Percentiles rank a stretch among this genome's conserved stretches.
Evolutionary conservation across 2,329 filamentous ascomycete genomes (phyloP).

Genomic region (Arthroderma sp.): DNA sequence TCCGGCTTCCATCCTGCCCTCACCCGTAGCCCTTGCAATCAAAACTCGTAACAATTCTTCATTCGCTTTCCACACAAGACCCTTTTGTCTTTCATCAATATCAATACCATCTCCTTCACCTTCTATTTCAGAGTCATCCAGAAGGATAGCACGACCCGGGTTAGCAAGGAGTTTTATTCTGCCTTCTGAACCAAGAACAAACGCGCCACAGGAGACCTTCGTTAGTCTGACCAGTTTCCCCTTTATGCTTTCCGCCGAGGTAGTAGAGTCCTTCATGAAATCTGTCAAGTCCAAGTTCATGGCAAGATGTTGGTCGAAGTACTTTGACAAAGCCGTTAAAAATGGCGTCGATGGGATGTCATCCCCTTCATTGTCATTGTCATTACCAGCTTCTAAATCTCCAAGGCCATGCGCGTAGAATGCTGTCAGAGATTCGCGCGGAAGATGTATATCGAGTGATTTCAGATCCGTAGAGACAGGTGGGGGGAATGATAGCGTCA

Average conservation of each 20-base stretch:
- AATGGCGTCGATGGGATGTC: conserved; percentile 16
- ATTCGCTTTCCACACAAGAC: conserved; percentile 22
- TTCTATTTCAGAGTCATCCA: conserved; percentile 15
- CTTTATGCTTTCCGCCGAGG: not conserved
- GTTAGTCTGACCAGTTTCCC: conserved; percentile 23
- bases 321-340: conserved; percentile 23
- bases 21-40: conserved; percentile 21
- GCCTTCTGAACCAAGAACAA: conserved; percentile 30
- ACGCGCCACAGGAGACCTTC: conserved; percentile 29
- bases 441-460: conserved; percentile 25
- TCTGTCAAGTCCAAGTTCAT: conserved; percentile 27
- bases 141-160: conserved; percentile 11
- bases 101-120: conserved; percentile 14
- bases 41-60: conserved; percentile 24
- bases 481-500: conserved; percentile 29
- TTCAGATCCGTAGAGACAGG: conserved; percentile 26
- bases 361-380: not conserved
- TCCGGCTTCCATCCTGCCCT: not conserved
- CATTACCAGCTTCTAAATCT: not conserved
- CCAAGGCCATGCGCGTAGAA: conserved; percentile 18
- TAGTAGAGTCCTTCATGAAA: not conserved
- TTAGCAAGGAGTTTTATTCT: conserved; percentile 28
- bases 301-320: conserved; percentile 29
- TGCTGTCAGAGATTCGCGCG: conserved; percentile 19
- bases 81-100: conserved; percentile 14